Percentiles rank a stretch among this genome's conserved stretches.
These are phyloP conservation scores for Pseudocercospora ulei DNA, from an alignment of 2,329 filamentous ascomycete genomes.

Conservation along the genomic window DNA sequence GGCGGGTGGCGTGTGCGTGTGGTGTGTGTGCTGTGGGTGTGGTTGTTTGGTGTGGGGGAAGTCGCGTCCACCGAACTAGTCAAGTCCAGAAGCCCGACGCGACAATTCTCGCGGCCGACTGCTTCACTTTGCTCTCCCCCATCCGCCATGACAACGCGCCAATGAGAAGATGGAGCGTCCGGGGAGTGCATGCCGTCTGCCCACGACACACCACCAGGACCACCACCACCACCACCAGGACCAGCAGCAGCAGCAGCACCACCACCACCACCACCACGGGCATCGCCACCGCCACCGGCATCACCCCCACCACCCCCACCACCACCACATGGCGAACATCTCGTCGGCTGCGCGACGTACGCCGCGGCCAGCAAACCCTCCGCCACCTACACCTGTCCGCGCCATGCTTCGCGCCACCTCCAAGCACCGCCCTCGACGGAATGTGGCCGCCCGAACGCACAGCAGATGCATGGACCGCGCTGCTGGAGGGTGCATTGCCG, in stretches of 20 bases:
- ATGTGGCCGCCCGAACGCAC: slow-evolving; percentile 7
- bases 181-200: slow-evolving; percentile 9
- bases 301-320: too few species aligned
- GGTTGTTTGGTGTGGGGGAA: neutral
- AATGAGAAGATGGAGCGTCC: slow-evolving; percentile 27
- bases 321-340: slow-evolving; percentile 9
- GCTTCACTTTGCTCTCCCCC: neutral
- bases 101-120: slow-evolving; percentile 1
- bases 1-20: too few species aligned
- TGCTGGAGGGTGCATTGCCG: slow-evolving; percentile 22
- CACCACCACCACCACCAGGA: too few species aligned
- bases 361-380: neutral
- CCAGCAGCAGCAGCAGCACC: too few species aligned
- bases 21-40: too few species aligned
- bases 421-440: slow-evolving; percentile 3
- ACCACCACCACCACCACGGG: too few species aligned
- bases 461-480: slow-evolving; percentile 13
- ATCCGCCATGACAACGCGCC: slow-evolving; percentile 21
- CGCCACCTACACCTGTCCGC: neutral
- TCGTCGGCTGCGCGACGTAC: neutral
- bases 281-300: too few species aligned
- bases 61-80: too few species aligned
- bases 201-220: neutral
- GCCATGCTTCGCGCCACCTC: neutral
- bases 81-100: neutral